These are phyloP conservation scores for Fonsecaea erecta DNA, from an alignment of 2,329 filamentous ascomycete species.

Conservation along the genomic window DNA sequence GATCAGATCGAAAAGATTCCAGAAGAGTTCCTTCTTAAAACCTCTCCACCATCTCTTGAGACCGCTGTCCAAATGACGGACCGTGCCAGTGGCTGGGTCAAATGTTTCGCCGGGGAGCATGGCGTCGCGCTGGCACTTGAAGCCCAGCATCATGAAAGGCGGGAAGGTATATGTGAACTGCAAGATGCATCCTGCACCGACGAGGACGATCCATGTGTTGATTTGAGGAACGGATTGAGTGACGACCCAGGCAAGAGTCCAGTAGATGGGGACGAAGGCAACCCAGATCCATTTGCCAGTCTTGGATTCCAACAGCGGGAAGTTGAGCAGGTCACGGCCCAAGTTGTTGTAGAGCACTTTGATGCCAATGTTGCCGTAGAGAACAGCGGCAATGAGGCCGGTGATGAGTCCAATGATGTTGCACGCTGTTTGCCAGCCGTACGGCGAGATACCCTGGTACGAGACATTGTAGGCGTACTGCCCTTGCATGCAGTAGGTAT, in stretches of 20 bases:
- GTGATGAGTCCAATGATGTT: conserved; percentile 49
- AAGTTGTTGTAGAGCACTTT: conserved; percentile 38
- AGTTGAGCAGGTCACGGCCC: conserved; percentile 29
- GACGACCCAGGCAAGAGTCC: conserved; percentile 51
- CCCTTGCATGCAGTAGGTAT: conserved; percentile 55
- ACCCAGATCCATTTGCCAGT: conserved; percentile 32
- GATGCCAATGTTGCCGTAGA: conserved; percentile 52
- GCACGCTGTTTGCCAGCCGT: conserved; percentile 48
- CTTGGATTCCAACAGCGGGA: conserved; percentile 25
- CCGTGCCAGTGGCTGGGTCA: conserved; percentile 36
- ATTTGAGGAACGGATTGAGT: conserved; percentile 52
- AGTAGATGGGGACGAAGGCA: conserved; percentile 49
- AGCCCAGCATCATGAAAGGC: conserved; percentile 40
- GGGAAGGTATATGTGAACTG: conserved; percentile 57
- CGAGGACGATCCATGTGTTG: conserved; percentile 45
- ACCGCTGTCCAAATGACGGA: conserved; percentile 25
- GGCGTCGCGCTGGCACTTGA: conserved; percentile 40
- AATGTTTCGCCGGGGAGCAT: conserved; percentile 37
- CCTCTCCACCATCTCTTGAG: conserved; percentile 36
- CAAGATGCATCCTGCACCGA: conserved; percentile 52
- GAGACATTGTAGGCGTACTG: conserved; percentile 51
- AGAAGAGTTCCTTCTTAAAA: conserved; percentile 38
- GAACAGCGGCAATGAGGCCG: conserved; percentile 45
- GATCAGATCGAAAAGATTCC: conserved; percentile 39
- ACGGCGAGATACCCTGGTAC: conserved; percentile 49